Evolutionary conservation across 768 basidiomycete species (phyloP), one percentile per base, ranked within the genome.

Genomic region (Tricholoma matsutake): DNA sequence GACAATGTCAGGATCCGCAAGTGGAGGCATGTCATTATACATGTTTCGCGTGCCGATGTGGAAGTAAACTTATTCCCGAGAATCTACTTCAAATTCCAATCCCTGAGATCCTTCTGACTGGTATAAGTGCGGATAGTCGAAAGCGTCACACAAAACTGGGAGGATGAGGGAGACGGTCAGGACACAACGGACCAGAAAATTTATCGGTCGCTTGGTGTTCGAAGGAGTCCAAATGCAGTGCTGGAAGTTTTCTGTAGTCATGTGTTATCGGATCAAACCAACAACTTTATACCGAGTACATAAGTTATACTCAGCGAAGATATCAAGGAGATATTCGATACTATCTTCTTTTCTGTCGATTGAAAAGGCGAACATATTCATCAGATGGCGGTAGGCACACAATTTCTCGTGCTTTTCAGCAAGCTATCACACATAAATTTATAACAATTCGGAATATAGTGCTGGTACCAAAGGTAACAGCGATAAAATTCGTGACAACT

Each of bases 11-110:
- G 58, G 18, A 20, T 71, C 72, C 7, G 70, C 51, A 3, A 64
- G 59, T 41, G 63, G 58, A 7, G 72, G 72, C 69, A 73, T 73
- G 63, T 70, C 35, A 25, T 47, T 13, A 70, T 71, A 6, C 58
- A 63, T 47, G 10, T 53, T 51, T 51, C 28, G 4, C 43, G 43
- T 51, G 13, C 25, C 32, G 51, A 53, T 53, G 31, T 31, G 51
- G 51, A 53, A 53, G 51, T 53, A 53, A 53, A 53, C 16, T 4
- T 14, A 31, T 7, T n/a, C 0, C 28, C 25, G 29, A n/a, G 2
- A 53, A 53, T 53, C 18, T 53, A 32, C 25, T 32, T 31, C n/a
- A n/a, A n/a, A 3, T 10, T n/a, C 29, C 10, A 28, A 49, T 28
- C 28, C 25, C 9, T 28, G 25, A n/a, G 28, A 52, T 31, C 5